These are phyloP conservation scores for Cladophialophora yegresii DNA, from an alignment of 2,329 filamentous ascomycete genomes.

Conservation along the genomic window DNA sequence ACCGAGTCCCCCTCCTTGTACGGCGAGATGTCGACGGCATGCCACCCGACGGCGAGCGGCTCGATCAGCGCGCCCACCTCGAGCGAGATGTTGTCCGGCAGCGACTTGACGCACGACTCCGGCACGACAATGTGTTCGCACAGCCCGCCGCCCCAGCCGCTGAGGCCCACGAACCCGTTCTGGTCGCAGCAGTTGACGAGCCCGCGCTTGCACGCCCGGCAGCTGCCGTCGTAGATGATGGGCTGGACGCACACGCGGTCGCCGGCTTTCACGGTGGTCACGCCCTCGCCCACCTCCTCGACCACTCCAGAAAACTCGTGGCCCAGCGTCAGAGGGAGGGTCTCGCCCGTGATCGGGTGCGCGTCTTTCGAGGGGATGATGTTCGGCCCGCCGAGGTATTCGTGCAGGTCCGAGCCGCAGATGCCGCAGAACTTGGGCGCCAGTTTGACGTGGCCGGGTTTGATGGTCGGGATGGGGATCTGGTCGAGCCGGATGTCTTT, in stretches of 20 bases:
- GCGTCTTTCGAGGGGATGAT: slow-evolving; percentile 51
- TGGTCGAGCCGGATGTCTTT: slow-evolving; percentile 48
- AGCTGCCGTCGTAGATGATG: slow-evolving; percentile 58
- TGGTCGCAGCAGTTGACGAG: slow-evolving; percentile 58
- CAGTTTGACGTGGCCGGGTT: slow-evolving; percentile 47
- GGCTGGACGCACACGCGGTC: slow-evolving; percentile 55
- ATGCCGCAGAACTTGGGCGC: slow-evolving; percentile 39
- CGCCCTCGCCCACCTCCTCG: slow-evolving; percentile 55
- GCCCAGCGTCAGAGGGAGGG: slow-evolving; percentile 55
- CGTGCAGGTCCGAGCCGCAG: slow-evolving; percentile 46
- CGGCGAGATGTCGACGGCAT: slow-evolving; percentile 54
- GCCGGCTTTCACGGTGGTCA: slow-evolving; percentile 52
- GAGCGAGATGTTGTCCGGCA: slow-evolving; percentile 55
- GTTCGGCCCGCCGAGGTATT: slow-evolving; percentile 52
- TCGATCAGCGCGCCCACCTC: slow-evolving; percentile 58
- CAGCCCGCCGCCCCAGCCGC: slow-evolving; percentile 55
- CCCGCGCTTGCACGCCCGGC: slow-evolving; percentile 55
- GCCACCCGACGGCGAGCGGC: slow-evolving; percentile 59
- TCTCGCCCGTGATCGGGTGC: slow-evolving; percentile 58
- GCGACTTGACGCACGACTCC: slow-evolving; percentile 47
- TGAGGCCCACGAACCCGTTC: slow-evolving; percentile 57
- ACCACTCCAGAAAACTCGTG: slow-evolving; percentile 57
- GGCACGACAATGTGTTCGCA: slow-evolving; percentile 56
- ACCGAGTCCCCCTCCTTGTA: slow-evolving; percentile 52
- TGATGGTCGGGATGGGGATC: slow-evolving; percentile 46